Conservation (phyloP, 176 grass and related monocot species). For the Secale cereale region DNA sequence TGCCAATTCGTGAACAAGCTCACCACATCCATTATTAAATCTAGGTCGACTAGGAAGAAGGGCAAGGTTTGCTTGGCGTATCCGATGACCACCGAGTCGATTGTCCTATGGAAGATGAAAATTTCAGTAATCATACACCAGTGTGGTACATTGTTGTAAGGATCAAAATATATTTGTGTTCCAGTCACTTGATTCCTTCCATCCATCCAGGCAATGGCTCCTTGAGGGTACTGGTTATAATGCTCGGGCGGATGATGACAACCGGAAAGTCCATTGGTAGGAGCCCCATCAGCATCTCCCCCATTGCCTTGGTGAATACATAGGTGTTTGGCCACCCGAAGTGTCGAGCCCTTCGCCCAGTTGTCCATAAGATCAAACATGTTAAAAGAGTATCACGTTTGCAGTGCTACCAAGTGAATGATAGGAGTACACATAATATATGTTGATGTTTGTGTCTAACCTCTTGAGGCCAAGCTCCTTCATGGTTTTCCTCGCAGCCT, state of each 20-base stretch:
- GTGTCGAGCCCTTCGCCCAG: no score
- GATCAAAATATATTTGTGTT: neutral
- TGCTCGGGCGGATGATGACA: neutral
- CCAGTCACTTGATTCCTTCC: neutral
- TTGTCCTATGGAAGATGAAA: constrained; percentile 19
- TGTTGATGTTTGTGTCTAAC: no score
- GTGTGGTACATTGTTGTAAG: neutral
- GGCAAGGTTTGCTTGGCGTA: constrained; percentile 44
- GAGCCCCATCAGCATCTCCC: neutral
- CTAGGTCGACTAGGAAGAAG: neutral
- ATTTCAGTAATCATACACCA: neutral
- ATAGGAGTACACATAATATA: no score
- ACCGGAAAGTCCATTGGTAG: neutral
- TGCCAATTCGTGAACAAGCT: neutral
- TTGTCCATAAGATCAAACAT: no score
- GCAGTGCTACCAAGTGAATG: no score
- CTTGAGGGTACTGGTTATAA: neutral
- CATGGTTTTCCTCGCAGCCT: no score
- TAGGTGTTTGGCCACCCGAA: neutral
- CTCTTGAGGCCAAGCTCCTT: no score
- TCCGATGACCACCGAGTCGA: constrained; percentile 47
- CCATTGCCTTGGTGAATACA: neutral
- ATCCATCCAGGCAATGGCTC: neutral
- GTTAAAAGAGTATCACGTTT: no score
- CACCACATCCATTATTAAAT: neutral